These are phyloP conservation scores for Penicillium chermesinum DNA, from an alignment of 495 filamentous ascomycete genomes.

Conservation along the genomic window DNA sequence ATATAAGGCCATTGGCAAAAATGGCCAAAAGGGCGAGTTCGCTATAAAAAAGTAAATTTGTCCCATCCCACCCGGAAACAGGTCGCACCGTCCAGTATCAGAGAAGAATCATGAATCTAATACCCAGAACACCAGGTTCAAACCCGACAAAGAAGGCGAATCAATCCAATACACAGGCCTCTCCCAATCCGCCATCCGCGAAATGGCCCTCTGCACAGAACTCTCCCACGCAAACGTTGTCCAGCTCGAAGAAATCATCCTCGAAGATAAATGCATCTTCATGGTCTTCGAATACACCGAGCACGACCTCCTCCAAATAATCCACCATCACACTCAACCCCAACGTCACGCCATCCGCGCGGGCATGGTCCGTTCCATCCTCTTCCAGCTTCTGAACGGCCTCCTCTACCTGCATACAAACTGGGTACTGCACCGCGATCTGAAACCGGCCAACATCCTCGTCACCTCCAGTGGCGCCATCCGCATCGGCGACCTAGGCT, in stretches of 20 bases:
- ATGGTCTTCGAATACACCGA: conserved; percentile 99
- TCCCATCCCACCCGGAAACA: too few species aligned
- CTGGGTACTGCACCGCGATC: conserved; percentile 94
- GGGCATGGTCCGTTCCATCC: conserved; percentile 78
- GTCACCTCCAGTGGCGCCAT: conserved; percentile 86
- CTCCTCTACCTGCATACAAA: conserved; percentile 92
- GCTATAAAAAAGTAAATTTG: conserved; percentile 95
- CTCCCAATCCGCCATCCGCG: conserved; percentile 92
- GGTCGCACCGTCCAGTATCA: too few species aligned
- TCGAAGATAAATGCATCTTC: conserved; percentile 98
- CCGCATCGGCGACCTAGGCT: conserved; percentile 87
- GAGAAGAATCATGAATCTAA: not conserved
- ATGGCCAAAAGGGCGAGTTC: conserved; percentile 72
- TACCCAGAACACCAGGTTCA: conserved; percentile 58
- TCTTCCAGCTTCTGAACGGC: conserved; percentile 92
- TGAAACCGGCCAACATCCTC: conserved; percentile 99
- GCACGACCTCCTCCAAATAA: conserved; percentile 94
- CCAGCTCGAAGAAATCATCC: conserved; percentile 86
- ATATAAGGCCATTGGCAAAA: conserved; percentile 85
- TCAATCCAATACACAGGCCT: conserved; percentile 92
- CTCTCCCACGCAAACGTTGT: conserved; percentile 87
- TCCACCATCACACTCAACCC: conserved; percentile 92
- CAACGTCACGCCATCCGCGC: conserved; percentile 84
- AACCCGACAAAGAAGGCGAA: conserved; percentile 98
- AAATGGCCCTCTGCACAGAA: conserved; percentile 98